A percentile compares a stretch with the other conserved stretches of the same genome.
Conservation (phyloP, 2,329 filamentous ascomycete species). For the Emericellopsis atlantica region DNA sequence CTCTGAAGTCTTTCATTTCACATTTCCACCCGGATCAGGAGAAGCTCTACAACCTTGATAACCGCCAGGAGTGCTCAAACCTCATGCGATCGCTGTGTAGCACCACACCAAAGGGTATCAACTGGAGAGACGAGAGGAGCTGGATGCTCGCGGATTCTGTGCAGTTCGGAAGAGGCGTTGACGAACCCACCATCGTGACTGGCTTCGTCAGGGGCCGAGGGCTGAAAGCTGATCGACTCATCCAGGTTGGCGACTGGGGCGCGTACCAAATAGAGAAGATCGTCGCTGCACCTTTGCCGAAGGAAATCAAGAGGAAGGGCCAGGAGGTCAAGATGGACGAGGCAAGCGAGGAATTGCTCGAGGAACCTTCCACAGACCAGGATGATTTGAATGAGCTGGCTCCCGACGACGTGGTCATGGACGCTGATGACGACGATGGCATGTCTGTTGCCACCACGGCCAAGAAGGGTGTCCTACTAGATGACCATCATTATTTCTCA, state of each 20-base stretch:
- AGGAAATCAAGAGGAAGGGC: conserved; percentile 44
- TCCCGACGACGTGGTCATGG: conserved; percentile 74
- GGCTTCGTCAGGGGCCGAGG: conserved; percentile 78
- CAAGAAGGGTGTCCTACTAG: conserved; percentile 80
- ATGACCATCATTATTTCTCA: conserved; percentile 97
- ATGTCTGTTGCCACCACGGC: conserved; percentile 24
- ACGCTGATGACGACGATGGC: conserved; percentile 39
- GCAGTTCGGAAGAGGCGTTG: conserved; percentile 49
- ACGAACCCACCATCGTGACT: conserved; percentile 60
- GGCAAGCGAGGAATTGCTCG: conserved; percentile 44
- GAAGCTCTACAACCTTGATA: conserved; percentile 81
- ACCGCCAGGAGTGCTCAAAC: conserved; percentile 81
- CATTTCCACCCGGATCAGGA: conserved; percentile 92
- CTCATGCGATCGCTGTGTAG: conserved; percentile 84
- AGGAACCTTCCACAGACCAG: conserved; percentile 62
- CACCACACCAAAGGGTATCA: conserved; percentile 82
- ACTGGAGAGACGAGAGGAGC: conserved; percentile 88
- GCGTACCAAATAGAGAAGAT: conserved; percentile 89
- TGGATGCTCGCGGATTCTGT: conserved; percentile 90
- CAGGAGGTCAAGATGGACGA: conserved; percentile 57
- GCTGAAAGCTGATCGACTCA: conserved; percentile 77
- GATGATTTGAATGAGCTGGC: conserved; percentile 77
- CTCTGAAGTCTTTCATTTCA: conserved; percentile 82
- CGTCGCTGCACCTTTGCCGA: conserved; percentile 56
- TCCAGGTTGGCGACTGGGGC: conserved; percentile 90